Conservation (phyloP, 371 early-diverging fungal species). For the Syncephalastrum sp. region DNA sequence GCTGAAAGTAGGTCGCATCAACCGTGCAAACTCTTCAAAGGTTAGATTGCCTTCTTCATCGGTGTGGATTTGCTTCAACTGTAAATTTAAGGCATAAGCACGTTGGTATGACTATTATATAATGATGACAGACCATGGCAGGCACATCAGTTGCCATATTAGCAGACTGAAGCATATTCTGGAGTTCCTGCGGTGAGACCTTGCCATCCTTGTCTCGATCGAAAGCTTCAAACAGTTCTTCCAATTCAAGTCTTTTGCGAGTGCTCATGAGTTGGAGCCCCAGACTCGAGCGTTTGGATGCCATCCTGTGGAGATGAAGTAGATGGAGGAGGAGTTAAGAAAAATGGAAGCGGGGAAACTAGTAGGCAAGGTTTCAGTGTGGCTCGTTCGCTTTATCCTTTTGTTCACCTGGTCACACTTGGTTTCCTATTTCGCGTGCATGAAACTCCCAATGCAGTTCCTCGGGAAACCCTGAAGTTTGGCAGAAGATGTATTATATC, state of each 20-base stretch:
- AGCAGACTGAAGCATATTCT: slow-evolving; percentile 32
- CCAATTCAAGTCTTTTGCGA: slow-evolving; percentile 31
- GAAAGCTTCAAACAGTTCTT: slow-evolving; percentile 37
- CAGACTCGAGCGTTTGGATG: slow-evolving; percentile 35
- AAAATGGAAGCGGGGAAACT: too few species aligned
- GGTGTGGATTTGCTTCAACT: slow-evolving; percentile 18
- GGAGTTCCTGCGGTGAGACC: slow-evolving; percentile 28
- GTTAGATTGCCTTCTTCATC: slow-evolving; percentile 24
- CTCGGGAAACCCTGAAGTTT: too few species aligned
- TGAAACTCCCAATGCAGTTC: too few species aligned
- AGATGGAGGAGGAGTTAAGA: too few species aligned
- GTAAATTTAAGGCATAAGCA: not conserved
- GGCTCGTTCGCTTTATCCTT: not conserved
- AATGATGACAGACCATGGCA: too few species aligned
- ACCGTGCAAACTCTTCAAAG: slow-evolving; percentile 40
- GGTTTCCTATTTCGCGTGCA: too few species aligned
- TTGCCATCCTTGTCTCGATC: slow-evolving; percentile 40
- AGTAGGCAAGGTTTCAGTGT: too few species aligned
- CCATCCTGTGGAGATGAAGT: slow-evolving; percentile 8
- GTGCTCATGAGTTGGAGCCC: slow-evolving; percentile 37
- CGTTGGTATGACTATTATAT: not conserved
- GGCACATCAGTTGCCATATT: slow-evolving; percentile 12
- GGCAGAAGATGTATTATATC: too few species aligned
- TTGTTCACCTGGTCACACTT: too few species aligned
- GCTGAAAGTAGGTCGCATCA: slow-evolving; percentile 44